Percentiles rank a stretch among this genome's conserved stretches.
These are phyloP conservation scores for Fusarium marasasianum DNA, from an alignment of 2,329 filamentous ascomycete species.

Conservation along the genomic window DNA sequence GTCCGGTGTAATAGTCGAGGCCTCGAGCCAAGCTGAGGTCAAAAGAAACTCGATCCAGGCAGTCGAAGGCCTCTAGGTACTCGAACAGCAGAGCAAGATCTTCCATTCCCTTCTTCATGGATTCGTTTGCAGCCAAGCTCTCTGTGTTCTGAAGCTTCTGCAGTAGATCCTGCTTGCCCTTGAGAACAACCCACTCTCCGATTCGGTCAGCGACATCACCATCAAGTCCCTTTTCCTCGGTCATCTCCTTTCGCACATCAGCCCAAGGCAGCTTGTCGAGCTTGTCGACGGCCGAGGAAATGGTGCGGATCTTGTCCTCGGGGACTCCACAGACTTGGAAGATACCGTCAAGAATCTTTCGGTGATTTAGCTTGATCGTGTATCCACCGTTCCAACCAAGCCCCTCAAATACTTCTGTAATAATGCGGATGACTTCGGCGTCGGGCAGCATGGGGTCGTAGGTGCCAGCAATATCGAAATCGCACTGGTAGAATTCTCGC, in stretches of 20 bases:
- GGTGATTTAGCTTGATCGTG: slow-evolving; percentile 94
- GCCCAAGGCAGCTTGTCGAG: slow-evolving; percentile 92
- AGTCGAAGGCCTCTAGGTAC: slow-evolving; percentile 82
- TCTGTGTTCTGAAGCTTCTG: slow-evolving; percentile 74
- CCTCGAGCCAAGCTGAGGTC: slow-evolving; percentile 91
- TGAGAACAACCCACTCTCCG: slow-evolving; percentile 82
- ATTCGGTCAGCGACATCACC: slow-evolving; percentile 84
- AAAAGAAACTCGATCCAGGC: slow-evolving; percentile 80
- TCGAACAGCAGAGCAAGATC: slow-evolving; percentile 84
- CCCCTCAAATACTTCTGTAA: slow-evolving; percentile 84
- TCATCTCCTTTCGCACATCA: slow-evolving; percentile 92
- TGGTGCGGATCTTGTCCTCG: slow-evolving; percentile 84
- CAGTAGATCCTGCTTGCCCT: slow-evolving; percentile 79
- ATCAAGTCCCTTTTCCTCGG: slow-evolving; percentile 86
- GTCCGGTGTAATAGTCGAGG: slow-evolving; percentile 90
- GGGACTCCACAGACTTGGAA: slow-evolving; percentile 93
- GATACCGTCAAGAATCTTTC: slow-evolving; percentile 91
- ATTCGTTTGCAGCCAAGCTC: slow-evolving; percentile 73
- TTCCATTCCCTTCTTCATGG: slow-evolving; percentile 80
- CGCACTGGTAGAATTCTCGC: slow-evolving; percentile 97
- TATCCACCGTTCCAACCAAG: slow-evolving; percentile 78
- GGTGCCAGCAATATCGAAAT: slow-evolving; percentile 90
- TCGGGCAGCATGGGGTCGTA: slow-evolving; percentile 95
- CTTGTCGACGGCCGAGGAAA: slow-evolving; percentile 95
- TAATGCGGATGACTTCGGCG: slow-evolving; percentile 86